These are phyloP conservation scores for Xylariomycetidae sp. DNA, from an alignment of 2,329 filamentous ascomycete genomes.

Conservation along the genomic window DNA sequence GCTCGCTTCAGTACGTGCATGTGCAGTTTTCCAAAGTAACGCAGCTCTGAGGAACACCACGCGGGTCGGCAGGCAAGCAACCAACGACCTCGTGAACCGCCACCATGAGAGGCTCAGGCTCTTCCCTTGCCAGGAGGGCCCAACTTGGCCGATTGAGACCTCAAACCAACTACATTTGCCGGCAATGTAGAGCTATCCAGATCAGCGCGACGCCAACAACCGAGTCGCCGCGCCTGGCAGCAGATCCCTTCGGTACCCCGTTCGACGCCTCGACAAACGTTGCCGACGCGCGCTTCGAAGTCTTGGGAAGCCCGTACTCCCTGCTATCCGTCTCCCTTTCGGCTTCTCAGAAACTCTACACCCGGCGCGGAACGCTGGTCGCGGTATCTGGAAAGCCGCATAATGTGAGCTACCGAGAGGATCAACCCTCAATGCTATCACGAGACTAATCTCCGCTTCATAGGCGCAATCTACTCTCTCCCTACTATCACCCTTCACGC, in stretches of 20 bases:
- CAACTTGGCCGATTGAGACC: conserved; percentile 15
- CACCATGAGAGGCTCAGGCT: conserved; percentile 23
- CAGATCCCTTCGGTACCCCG: conserved; percentile 51
- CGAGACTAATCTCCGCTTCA: conserved; percentile 2
- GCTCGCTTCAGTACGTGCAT: not conserved
- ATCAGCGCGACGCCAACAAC: conserved; percentile 57
- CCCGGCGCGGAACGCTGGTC: conserved; percentile 83
- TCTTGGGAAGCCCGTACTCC: conserved; percentile 86
- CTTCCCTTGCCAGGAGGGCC: conserved; percentile 18
- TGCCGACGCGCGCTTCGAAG: conserved; percentile 82
- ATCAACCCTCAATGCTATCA: conserved; percentile 3
- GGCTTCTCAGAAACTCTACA: conserved; percentile 89
- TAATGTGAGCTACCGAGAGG: conserved; percentile 53
- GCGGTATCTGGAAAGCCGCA: conserved; percentile 85
- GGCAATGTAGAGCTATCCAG: conserved; percentile 55
- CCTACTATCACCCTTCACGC: conserved; percentile 74
- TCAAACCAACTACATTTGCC: conserved; percentile 36
- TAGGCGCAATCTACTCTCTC: conserved; percentile 86
- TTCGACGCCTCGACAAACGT: conserved; percentile 39
- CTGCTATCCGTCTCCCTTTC: conserved; percentile 90
- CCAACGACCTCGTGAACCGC: conserved; percentile 1
- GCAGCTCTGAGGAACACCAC: conserved; percentile 10
- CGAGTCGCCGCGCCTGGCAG: conserved; percentile 39
- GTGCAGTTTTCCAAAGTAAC: not conserved
- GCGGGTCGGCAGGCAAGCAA: not conserved